Conservation (phyloP, 495 filamentous ascomycete species). For the Trichoderma virens region DNA sequence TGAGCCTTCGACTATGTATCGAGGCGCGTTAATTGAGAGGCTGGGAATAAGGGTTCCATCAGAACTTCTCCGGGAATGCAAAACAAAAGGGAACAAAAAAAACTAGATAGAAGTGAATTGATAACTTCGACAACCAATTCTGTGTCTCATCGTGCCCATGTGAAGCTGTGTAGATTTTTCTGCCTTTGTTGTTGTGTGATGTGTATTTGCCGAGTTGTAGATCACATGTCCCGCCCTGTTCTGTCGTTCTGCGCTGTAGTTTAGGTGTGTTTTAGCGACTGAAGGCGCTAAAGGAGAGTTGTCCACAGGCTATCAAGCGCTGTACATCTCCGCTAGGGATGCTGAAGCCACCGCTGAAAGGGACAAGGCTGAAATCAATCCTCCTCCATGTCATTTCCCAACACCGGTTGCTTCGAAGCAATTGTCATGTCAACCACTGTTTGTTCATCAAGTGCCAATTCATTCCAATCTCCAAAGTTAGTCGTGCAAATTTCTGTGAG, state of each 20-base stretch:
- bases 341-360: no score
- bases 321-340: no score
- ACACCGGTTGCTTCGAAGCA: no score
- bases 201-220: not conserved
- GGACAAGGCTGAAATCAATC: no score
- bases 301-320: no score
- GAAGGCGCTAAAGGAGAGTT: no score
- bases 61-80: conserved; percentile 44
- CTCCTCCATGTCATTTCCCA: no score
- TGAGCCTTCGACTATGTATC: conserved; percentile 39
- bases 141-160: conserved; percentile 1
- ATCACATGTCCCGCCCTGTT: no score
- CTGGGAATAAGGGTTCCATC: conserved; percentile 32
- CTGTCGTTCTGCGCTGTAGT: no score
- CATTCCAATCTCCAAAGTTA: not conserved
- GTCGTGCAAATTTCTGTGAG: not conserved
- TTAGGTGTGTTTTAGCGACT: no score
- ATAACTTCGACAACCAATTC: conserved; percentile 10
- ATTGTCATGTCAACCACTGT: no score
- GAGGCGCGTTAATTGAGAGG: conserved; percentile 36
- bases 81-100: conserved; percentile 37
- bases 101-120: conserved; percentile 36
- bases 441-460: no score
- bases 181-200: not conserved
- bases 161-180: conserved; percentile 13